phyloP scores from a whole-genome alignment of 495 filamentous ascomycete species.

The Talaromyces nanjingensis region DNA sequence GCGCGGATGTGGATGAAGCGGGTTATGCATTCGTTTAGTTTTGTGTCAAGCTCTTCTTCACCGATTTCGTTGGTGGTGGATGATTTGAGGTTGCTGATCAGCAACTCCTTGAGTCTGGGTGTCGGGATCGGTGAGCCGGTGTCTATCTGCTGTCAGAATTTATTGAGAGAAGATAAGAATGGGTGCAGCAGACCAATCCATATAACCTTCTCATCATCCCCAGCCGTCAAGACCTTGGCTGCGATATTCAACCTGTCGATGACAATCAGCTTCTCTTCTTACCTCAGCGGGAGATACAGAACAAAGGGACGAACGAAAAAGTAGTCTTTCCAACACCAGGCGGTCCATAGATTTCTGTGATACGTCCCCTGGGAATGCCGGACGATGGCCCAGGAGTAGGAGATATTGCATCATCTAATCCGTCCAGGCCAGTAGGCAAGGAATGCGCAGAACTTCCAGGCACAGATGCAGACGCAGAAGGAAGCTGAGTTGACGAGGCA shows the following conservation, averaged over 20 bases:
- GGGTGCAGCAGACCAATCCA: conserved; percentile 69
- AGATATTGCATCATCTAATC: conserved; percentile 51
- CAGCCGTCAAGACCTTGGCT: conserved; percentile 53
- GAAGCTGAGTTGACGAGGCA: conserved; percentile 42
- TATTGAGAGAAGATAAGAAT: not conserved
- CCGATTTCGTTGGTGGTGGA: not conserved
- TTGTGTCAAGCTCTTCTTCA: conserved; percentile 4
- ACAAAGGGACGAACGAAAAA: conserved; percentile 53
- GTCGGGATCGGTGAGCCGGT: conserved; percentile 39
- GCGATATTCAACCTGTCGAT: conserved; percentile 57
- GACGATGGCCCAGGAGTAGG: not conserved
- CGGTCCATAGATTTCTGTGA: conserved; percentile 87
- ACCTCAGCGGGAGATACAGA: not conserved
- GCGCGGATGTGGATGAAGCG: conserved; percentile 41
- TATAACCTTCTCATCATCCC: conserved; percentile 49
- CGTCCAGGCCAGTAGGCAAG: conserved; percentile 61
- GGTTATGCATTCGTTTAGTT: conserved; percentile 13
- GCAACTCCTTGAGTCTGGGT: conserved; percentile 30
- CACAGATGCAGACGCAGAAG: conserved; percentile 23
- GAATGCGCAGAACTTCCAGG: not conserved
- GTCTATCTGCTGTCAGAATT: conserved; percentile 25
- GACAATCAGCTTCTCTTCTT: conserved; percentile 1
- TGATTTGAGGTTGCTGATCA: conserved; percentile 14
- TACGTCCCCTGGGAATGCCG: conserved; percentile 66
- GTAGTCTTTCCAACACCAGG: conserved; percentile 83